A percentile compares a stretch with the other conserved stretches of the same genome.
These are phyloP conservation scores for Rhizomucor pusillus DNA, from an alignment of 371 early-diverging fungal genomes.

Conservation along the genomic window DNA sequence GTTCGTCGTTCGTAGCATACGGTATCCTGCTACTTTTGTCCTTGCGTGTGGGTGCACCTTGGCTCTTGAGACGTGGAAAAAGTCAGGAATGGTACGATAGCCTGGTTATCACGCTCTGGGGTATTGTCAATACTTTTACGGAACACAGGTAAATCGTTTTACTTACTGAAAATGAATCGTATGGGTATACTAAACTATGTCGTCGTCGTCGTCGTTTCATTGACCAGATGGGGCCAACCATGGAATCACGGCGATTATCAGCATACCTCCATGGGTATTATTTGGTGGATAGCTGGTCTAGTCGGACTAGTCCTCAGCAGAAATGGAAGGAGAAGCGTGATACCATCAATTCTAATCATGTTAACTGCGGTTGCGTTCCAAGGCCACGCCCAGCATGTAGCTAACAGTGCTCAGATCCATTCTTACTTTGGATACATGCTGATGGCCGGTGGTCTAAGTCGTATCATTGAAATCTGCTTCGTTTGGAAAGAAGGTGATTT, in stretches of 20 bases:
- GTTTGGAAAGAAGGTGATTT: slow-evolving; percentile 46
- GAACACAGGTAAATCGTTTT: slow-evolving; percentile 60
- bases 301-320: slow-evolving; percentile 57
- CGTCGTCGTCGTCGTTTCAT: too few species aligned
- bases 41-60: slow-evolving; percentile 57
- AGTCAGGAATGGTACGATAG: slow-evolving; percentile 74
- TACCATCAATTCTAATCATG: slow-evolving; percentile 60
- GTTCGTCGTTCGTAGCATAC: slow-evolving; percentile 67
- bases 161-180: background rate
- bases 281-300: slow-evolving; percentile 68
- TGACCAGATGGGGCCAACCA: slow-evolving; percentile 44
- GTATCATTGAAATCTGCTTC: slow-evolving; percentile 61
- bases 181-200: background rate
- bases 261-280: slow-evolving; percentile 67
- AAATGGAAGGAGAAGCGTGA: slow-evolving; percentile 52
- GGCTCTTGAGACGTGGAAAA: slow-evolving; percentile 53
- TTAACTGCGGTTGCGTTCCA: slow-evolving; percentile 64
- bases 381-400: slow-evolving; percentile 59
- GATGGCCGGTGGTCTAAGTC: slow-evolving; percentile 55
- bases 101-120: slow-evolving; percentile 64
- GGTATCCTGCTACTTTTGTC: slow-evolving; percentile 57
- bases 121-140: slow-evolving; percentile 68
- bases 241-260: slow-evolving; percentile 72
- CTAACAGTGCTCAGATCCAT: slow-evolving; percentile 60
- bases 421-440: slow-evolving; percentile 65